Evolutionary conservation across 2,329 filamentous ascomycete species (phyloP), one percentile per base, ranked within the genome.

Genomic region (Epichloe coenophiala): DNA sequence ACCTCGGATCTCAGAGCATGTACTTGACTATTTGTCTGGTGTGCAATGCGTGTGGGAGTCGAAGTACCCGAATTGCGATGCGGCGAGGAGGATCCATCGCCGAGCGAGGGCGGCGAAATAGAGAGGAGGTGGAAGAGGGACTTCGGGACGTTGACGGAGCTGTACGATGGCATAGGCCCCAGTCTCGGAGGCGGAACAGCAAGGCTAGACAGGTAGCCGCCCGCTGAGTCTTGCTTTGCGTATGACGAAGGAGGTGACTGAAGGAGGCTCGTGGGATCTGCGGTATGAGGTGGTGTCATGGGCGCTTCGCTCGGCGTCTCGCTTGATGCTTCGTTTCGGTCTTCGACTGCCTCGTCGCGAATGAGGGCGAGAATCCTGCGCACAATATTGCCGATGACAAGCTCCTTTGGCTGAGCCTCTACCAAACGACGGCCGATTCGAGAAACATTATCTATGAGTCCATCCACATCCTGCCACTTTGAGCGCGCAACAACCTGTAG

Each of bases 331-430:
- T 83, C 81, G 53, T 86, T 86, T 52, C 83, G 74, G 58, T 88
- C 84, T 60, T 94, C 88, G 59, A 87, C 84, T 39, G 87, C 86
- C 61, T 97, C 90, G 62, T 96, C 90, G 48, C 93, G 82, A 56
- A 98, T 93, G 56, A 98, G 76, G 42, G 89, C 87, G 38, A 98
- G 73, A 2, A 97, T 86, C 55, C 93, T 83, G 54, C 90, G 82
- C 45, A 96, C 88, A 58, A 98, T 90, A 62, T 98, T 98, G 48
- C 89, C 91, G 43, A 96, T 88, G 5, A 89, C 88, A 59, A 95
- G 83, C 70, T 97, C 93, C 54, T 85, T 80, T 15, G 91, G 91
- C 60, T 95, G 88, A 7, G 93, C 90, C 50, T 84, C 80, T 37
- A 86, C 83, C 42, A 98, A 75, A 50, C 82, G 80, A 58, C 81